Evolutionary conservation across 2,329 filamentous ascomycete species (phyloP).

Genomic region (Dactylellina cionopaga): DNA sequence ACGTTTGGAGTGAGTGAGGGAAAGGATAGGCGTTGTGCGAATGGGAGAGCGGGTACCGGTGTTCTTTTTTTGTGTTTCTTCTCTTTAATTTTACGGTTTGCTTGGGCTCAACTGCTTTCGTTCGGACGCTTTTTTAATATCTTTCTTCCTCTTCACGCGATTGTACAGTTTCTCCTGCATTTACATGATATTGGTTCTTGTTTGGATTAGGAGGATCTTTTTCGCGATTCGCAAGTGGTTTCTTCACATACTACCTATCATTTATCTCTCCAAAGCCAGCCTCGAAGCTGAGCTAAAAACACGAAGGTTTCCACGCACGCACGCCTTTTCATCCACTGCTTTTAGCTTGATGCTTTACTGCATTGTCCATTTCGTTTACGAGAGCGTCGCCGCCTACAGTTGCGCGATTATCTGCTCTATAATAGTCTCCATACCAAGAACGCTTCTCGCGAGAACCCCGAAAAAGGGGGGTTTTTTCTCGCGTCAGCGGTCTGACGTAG

Average conservation of each 20-base stretch:
- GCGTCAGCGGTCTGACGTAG: conserved; percentile 1
- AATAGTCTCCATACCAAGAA: conserved; percentile 25
- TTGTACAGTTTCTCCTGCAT: conserved; percentile 37
- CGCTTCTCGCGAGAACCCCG: neutral
- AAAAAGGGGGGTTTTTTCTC: neutral
- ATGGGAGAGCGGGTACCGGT: conserved; percentile 42
- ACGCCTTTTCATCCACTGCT: neutral
- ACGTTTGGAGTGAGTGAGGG: conserved; percentile 40
- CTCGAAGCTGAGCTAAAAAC: neutral
- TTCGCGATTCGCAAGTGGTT: conserved; percentile 12
- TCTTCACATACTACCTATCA: conserved; percentile 25
- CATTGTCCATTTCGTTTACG: conserved; percentile 16
- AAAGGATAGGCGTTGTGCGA: conserved; percentile 45
- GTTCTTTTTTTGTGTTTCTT: conserved; percentile 42
- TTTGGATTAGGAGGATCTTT: conserved; percentile 40
- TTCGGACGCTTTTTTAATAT: conserved; percentile 17
- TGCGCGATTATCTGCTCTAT: conserved; percentile 48
- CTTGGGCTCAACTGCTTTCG: conserved; percentile 25
- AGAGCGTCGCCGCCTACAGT: conserved; percentile 47
- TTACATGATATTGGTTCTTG: conserved; percentile 2
- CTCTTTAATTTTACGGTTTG: conserved; percentile 16
- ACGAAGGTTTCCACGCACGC: conserved; percentile 9
- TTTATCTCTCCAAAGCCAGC: conserved; percentile 5
- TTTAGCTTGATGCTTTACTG: conserved; percentile 3
- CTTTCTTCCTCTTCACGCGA: conserved; percentile 5